phyloP scores from a whole-genome alignment of 345 rosid genomes.

The Melaleuca quinquenervia region DNA sequence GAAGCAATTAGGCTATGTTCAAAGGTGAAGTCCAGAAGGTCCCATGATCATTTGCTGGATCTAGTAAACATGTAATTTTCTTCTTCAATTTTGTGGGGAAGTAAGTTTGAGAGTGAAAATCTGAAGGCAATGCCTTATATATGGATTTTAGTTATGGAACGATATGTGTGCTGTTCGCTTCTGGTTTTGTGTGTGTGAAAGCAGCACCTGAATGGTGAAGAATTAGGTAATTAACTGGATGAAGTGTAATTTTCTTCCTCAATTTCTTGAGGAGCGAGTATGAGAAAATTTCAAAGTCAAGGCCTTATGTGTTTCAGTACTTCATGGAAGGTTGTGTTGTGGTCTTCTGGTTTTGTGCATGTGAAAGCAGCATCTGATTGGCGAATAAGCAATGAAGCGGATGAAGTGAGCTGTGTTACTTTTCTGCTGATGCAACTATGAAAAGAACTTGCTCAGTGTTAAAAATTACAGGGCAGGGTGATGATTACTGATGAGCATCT shows the following conservation, averaged over 20 bases:
- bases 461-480: background rate
- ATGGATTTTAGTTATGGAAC: background rate
- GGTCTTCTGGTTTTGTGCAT: background rate
- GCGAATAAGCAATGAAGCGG: background rate
- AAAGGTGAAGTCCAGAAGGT: background rate
- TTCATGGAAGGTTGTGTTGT: background rate
- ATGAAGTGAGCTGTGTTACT: background rate
- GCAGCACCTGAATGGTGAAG: background rate
- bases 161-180: background rate
- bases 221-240: background rate
- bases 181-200: background rate
- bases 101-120: background rate
- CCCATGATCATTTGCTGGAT: background rate
- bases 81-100: background rate
- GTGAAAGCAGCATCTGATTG: background rate
- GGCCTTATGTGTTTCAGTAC: background rate
- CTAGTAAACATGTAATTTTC: background rate
- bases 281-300: background rate
- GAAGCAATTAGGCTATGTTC: conserved; percentile 4
- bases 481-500: background rate
- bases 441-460: background rate
- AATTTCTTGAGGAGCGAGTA: background rate
- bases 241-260: background rate
- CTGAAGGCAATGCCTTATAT: background rate
- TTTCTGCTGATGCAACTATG: background rate